Evolutionary conservation across 345 rosid species (phyloP), one percentile per base, ranked within the genome.

Genomic region (Lenwebbia sp.): DNA sequence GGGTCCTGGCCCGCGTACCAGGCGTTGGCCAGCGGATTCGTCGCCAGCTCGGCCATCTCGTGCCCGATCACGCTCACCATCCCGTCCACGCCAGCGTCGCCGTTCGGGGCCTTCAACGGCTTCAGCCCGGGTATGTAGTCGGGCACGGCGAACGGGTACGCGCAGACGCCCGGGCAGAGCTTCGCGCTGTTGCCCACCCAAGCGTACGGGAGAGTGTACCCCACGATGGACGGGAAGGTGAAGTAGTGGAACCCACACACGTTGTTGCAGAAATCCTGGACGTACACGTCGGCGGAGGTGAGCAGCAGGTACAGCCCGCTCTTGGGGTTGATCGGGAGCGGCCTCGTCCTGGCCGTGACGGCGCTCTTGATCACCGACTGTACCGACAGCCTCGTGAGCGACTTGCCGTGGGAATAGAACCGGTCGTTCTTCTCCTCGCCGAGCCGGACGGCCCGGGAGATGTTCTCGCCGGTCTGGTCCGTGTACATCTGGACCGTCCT

Each of bases 1-100:
- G 99, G 99, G 90, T 97, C 99, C 70, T 86, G 87, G 12, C 99
- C 99, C 8, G 99, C 99, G 55, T 94, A 97, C 99, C 99, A 97
- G 10, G 98, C 99, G 92, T 97, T 97, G 62, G 93, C 99, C 84
- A 97, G 85, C 56, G 99, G 99, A 90, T 97, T 95, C 12, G 98
- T 89, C 26, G 99, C 99, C 89, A 96, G 90, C 92, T 97, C 99
- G 1, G 99, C 99, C 51, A 97, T 84, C 93, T 97, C 99, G 90
- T 97, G 99, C 33, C 88, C 99, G 2, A 97, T 96, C 85, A 97
- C 99, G 83, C 99, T 96, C 84, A 97, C 92, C 99, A 97, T 97
- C 49, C 98, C 99, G 85, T 97, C 99, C 2, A 97, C 94, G 13
- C 98, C 99, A 0, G 90, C 86, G 88, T 97, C 99, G 14, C 94